Base-by-base conservation (phyloP, 139 green algal species). In the Pseudopediastrum boryanum region DNA sequence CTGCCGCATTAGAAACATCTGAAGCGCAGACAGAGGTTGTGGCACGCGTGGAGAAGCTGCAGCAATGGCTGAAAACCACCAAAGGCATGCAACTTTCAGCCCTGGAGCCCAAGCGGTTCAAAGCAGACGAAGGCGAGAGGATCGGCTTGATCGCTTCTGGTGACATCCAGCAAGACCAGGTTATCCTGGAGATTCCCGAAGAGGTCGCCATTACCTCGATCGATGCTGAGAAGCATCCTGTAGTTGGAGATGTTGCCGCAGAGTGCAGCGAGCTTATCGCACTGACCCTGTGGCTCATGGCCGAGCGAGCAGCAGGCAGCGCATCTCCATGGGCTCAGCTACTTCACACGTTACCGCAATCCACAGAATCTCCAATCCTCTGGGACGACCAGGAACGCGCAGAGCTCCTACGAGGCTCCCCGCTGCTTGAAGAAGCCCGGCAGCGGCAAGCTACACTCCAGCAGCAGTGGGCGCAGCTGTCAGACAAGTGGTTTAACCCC, bases 261-360 rank as follows among this genome's bases (percentile, higher is more conserved):
- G 86, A 89, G 1, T 77, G 84, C 31, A 86, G 86, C 54, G 94
- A 98, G 85, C 86, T 98, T 27, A 82, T 94, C 3, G 89, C 84
- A 2, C 83, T 98, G 3, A 89, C 95, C 25, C 87, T 98, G 19
- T 98, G 94, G 93, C 85, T 98, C 6, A 77, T 96, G 75, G 85
- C 86, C 8, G 93, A 98, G 84, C 82, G 89, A 0, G 52, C 64
- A 1, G 85, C 89, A 78, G 87, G 85, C 2, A 23, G 27, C 1
- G 62, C 19, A 23, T 88, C 81, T 25, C 1, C 65, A 4, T 75
- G 78, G 38, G 61, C 25, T 0, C 48, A 27, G 5, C 66, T 90
- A 51, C 68, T 92, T 13, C 21, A 36, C 10, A 90, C 85, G 2
- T 78, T 96, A 43, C 88, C 88, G 33, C 81, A 88, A 58, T 48